These are phyloP conservation scores for Sparassis latifolia DNA, from an alignment of 1,284 basidiomycete genomes.

Conservation along the genomic window DNA sequence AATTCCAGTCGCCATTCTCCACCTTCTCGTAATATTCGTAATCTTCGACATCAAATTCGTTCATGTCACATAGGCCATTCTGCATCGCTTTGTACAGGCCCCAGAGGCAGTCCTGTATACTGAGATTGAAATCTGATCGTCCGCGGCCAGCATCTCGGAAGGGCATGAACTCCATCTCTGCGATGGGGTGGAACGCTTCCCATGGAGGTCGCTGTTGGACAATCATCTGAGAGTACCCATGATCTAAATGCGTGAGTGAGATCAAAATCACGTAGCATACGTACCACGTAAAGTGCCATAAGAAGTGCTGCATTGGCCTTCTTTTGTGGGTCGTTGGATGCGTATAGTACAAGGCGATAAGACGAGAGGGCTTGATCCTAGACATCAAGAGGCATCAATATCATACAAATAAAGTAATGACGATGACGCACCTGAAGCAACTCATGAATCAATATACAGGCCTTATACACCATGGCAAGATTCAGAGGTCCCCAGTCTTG, in stretches of 20 bases:
- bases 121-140: slow-evolving; percentile 87
- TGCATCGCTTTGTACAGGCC: slow-evolving; percentile 94
- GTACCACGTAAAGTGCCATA: slow-evolving; percentile 84
- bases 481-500: slow-evolving; percentile 95
- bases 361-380: slow-evolving; percentile 66
- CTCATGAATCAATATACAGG: slow-evolving; percentile 89
- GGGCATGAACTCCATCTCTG: slow-evolving; percentile 87
- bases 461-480: slow-evolving; percentile 87
- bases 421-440: slow-evolving; percentile 63
- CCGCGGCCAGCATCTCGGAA: slow-evolving; percentile 96
- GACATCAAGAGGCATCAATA: neutral
- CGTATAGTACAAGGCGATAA: slow-evolving; percentile 84
- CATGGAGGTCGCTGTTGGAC: slow-evolving; percentile 89
- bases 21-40: slow-evolving; percentile 95
- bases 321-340: slow-evolving; percentile 74
- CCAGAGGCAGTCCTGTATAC: slow-evolving; percentile 92
- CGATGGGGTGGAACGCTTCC: slow-evolving; percentile 91
- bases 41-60: slow-evolving; percentile 84
- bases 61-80: slow-evolving; percentile 85
- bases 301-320: slow-evolving; percentile 95
- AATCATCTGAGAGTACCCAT: slow-evolving; percentile 63
- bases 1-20: slow-evolving; percentile 97
- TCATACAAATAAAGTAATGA: too few species aligned
- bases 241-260: neutral
- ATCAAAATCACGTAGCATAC: slow-evolving; percentile 25